Percentiles rank a stretch among this genome's conserved stretches.
phyloP scores from a whole-genome alignment of 257 asterid species.

The Jaltomata sinuosa region DNA sequence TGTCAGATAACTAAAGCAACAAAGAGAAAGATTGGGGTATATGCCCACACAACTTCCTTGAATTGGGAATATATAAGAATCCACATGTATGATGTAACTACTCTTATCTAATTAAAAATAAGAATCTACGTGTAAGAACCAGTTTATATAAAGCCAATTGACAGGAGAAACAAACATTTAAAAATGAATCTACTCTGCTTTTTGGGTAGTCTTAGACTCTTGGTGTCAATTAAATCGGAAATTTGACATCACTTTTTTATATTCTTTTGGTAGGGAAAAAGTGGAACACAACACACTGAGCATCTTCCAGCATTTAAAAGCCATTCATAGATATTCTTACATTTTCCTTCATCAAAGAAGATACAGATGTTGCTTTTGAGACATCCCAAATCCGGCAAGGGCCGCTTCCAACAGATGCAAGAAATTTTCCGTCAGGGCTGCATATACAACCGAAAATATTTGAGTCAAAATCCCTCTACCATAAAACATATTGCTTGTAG shows the following conservation, averaged over 20 bases:
- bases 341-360: conserved; percentile 61
- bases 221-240: neutral
- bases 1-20: neutral
- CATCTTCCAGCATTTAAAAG: neutral
- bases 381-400: conserved; percentile 86
- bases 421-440: conserved; percentile 87
- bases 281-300: neutral
- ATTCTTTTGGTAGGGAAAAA: neutral
- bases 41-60: neutral
- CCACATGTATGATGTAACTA: neutral
- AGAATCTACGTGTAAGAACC: neutral
- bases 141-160: neutral
- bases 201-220: neutral
- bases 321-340: conserved; percentile 29
- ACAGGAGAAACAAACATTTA: neutral
- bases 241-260: neutral
- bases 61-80: neutral
- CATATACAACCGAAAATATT: conserved; percentile 17
- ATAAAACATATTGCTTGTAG: neutral
- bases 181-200: neutral
- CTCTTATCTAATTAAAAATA: too few relatives aligned
- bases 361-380: conserved; percentile 34
- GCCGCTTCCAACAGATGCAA: conserved; percentile 85
- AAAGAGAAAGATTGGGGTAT: neutral
- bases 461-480: conserved; percentile 1